Evolutionary conservation across 495 filamentous ascomycete genomes (phyloP), one percentile per base, ranked within the genome.

Genomic region (Talaromyces liani): DNA sequence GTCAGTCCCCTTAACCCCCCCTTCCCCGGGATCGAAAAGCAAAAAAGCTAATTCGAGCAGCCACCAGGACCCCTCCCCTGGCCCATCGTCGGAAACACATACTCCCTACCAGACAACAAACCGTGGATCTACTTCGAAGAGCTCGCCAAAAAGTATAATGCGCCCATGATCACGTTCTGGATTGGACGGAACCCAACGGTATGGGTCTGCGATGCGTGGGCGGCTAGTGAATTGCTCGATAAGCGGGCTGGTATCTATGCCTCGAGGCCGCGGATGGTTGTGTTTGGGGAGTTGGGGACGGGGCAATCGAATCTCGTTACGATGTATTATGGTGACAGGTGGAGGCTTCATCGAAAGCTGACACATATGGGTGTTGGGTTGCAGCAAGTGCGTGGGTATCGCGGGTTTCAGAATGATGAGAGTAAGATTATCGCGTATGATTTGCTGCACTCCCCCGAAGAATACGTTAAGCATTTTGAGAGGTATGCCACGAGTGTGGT

Each of bases 191-290:
- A 82, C 56, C 85, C 85, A 0, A 87, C 84, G 0, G 77, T 88
- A 14, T 88, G 85, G 85, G 82, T 86, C 63, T 86, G 86, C 68
- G 84, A 88, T 65, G 84, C 84, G 0, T 86, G 84, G 84, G 66
- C 75, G 14, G 85, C 85, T 0, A 84, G 78, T n/a, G 85, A 41
- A 16, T 41, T 41, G 14, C 36, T 41, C 36, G 36, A 41, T 41
- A 41, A 41, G 14, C 36, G 36, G 12, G 36, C 36, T 41, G 36
- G 36, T 41, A 41, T 16, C 14, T 41, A 41, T 16, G 36, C 36
- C 36, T 41, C 36, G 3, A 41, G 36, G 14, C 36, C 36, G 36
- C 36, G 36, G 36, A 41, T 41, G 36, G 36, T 41, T 1, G 36
- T 41, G 12, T 41, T 41, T 41, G 36, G 36, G 14, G 36, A 41